phyloP scores from a whole-genome alignment of 2,329 filamentous ascomycete species.

The Emericellopsis atlantica region DNA sequence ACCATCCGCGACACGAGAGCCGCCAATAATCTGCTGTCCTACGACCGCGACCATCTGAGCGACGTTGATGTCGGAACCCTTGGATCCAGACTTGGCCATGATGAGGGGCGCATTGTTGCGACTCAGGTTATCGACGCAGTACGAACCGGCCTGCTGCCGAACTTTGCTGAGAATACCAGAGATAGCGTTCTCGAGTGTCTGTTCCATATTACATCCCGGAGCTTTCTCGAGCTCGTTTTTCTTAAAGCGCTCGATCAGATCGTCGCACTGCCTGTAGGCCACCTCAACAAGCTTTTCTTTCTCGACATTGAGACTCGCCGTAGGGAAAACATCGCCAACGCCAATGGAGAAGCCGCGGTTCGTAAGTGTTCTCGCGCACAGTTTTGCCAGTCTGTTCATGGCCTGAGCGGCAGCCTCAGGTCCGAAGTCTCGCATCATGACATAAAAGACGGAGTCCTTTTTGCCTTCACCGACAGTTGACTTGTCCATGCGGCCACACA shows the following conservation, averaged over 20 bases:
- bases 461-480: constrained; percentile 93
- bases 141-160: constrained; percentile 77
- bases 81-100: constrained; percentile 96
- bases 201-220: constrained; percentile 79
- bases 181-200: constrained; percentile 81
- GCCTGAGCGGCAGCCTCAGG: constrained; percentile 76
- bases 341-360: constrained; percentile 95
- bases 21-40: constrained; percentile 94
- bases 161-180: constrained; percentile 88
- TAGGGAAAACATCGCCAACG: constrained; percentile 87
- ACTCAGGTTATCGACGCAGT: constrained; percentile 83
- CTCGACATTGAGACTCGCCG: constrained; percentile 51
- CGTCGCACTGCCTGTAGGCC: constrained; percentile 71
- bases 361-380: constrained; percentile 78
- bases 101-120: constrained; percentile 85
- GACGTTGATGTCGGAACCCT: constrained; percentile 95
- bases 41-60: constrained; percentile 98
- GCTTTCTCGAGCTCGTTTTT: constrained; percentile 72
- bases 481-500: constrained; percentile 98
- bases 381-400: constrained; percentile 87
- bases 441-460: constrained; percentile 95
- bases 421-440: constrained; percentile 90
- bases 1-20: constrained; percentile 83
- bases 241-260: constrained; percentile 73
- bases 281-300: constrained; percentile 66